Conservation (phyloP, 2,329 filamentous ascomycete genomes). For the Trichoderma sp. region DNA sequence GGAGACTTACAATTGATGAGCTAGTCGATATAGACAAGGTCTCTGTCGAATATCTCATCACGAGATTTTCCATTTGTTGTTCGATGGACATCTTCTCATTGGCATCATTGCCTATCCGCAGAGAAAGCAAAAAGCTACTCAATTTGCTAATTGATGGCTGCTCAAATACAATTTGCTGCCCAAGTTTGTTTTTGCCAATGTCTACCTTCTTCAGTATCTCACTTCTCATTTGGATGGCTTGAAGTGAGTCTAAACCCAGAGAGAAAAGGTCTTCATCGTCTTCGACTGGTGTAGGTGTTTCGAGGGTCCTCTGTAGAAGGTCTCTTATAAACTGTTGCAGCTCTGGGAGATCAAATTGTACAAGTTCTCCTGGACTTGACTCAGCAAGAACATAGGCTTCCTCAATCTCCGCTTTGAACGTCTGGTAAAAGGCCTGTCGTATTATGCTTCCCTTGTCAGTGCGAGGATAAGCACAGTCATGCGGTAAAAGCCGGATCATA, state of each 20-base stretch:
- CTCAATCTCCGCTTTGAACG: slow-evolving; percentile 51
- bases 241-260: slow-evolving; percentile 9
- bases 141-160: slow-evolving; percentile 35
- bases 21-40: not conserved
- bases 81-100: not conserved
- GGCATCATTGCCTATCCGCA: not conserved
- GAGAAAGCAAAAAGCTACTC: slow-evolving; percentile 45
- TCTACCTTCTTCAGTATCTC: slow-evolving; percentile 32
- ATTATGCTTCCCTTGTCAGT: slow-evolving; percentile 60
- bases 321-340: not conserved
- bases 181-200: slow-evolving; percentile 38
- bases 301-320: not conserved
- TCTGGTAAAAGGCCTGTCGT: slow-evolving; percentile 51
- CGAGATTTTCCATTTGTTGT: slow-evolving; percentile 4
- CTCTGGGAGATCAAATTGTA: not conserved
- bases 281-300: not conserved
- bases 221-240: slow-evolving; percentile 46
- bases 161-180: slow-evolving; percentile 15
- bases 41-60: not conserved
- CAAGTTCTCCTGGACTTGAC: slow-evolving; percentile 27
- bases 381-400: slow-evolving; percentile 42
- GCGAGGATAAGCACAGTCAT: slow-evolving; percentile 47
- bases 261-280: slow-evolving; percentile 16
- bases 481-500: slow-evolving; percentile 54
- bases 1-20: not conserved